Percentiles rank a stretch among this genome's conserved stretches.
These are phyloP conservation scores for Diaporthe sp. DNA, from an alignment of 2,329 filamentous ascomycete genomes.

Conservation along the genomic window DNA sequence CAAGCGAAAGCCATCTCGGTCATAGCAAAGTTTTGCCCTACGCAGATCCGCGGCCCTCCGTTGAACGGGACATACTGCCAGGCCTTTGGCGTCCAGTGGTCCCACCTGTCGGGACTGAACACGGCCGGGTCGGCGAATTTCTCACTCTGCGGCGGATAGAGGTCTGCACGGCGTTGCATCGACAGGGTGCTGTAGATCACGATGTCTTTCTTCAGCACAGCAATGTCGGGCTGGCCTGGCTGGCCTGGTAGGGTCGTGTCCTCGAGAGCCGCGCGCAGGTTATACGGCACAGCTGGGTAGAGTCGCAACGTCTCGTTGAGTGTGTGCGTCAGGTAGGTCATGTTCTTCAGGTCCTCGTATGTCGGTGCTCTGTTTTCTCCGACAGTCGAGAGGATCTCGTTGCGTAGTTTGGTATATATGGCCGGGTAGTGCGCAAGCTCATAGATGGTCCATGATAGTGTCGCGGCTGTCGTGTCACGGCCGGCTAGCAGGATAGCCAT, in stretches of 20 bases:
- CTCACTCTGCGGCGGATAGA: conserved; percentile 46
- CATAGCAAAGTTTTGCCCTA: conserved; percentile 71
- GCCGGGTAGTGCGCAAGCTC: conserved; percentile 53
- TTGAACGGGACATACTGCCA: conserved; percentile 57
- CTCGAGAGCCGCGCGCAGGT: conserved; percentile 46
- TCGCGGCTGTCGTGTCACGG: conserved; percentile 69
- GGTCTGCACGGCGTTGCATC: conserved; percentile 49
- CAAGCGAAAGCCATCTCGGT: conserved; percentile 67
- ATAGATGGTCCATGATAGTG: conserved; percentile 58
- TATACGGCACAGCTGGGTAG: conserved; percentile 48
- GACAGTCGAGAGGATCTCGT: conserved; percentile 50
- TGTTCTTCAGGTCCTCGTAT: conserved; percentile 62
- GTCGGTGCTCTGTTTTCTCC: conserved; percentile 53
- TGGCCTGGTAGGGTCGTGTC: conserved; percentile 45
- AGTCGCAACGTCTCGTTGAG: conserved; percentile 53
- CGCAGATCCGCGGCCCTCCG: conserved; percentile 60
- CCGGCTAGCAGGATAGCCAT: conserved; percentile 80
- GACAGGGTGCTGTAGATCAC: conserved; percentile 46
- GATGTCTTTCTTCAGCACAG: conserved; percentile 44
- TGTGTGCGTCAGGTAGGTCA: conserved; percentile 65
- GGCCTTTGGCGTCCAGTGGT: conserved; percentile 46
- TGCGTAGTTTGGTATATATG: conserved; percentile 54
- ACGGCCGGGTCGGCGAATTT: conserved; percentile 46
- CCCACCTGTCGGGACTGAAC: conserved; percentile 50
- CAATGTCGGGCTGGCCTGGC: conserved; percentile 45